These are phyloP conservation scores for Cyberlindnera japonica DNA, from an alignment of 805 yeast species.

Conservation along the genomic window DNA sequence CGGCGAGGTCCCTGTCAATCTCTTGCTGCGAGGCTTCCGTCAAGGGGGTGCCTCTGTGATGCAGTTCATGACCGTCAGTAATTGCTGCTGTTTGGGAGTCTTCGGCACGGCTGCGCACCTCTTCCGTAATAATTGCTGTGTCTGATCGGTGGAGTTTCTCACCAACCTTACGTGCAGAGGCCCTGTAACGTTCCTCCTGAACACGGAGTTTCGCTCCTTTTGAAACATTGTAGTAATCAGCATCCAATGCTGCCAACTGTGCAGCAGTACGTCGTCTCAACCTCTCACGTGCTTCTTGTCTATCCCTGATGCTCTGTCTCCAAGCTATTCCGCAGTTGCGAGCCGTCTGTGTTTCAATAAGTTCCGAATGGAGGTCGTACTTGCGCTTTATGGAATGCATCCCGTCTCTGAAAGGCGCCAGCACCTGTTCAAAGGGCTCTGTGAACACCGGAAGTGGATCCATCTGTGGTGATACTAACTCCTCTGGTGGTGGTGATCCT, in stretches of 20 bases:
- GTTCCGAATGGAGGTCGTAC: slow-evolving; percentile 18
- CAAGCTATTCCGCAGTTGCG: slow-evolving; percentile 20
- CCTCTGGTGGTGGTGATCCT: slow-evolving; percentile 17
- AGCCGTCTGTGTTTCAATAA: slow-evolving; percentile 20
- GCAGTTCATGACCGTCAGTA: slow-evolving; percentile 1
- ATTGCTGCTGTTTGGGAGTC: not conserved
- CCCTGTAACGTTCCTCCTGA: slow-evolving; percentile 16
- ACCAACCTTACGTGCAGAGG: slow-evolving; percentile 19
- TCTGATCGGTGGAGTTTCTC: slow-evolving; percentile 19
- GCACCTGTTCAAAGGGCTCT: slow-evolving; percentile 19
- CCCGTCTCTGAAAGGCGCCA: slow-evolving; percentile 15
- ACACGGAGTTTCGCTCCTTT: slow-evolving; percentile 8
- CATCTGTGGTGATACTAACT: slow-evolving; percentile 14
- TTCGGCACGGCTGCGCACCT: slow-evolving; percentile 8
- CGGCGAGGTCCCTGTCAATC: slow-evolving; percentile 16
- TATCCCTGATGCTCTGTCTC: slow-evolving; percentile 22
- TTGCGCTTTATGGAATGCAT: slow-evolving; percentile 15
- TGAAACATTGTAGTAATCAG: slow-evolving; percentile 18
- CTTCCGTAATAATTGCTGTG: slow-evolving; percentile 12
- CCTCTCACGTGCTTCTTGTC: slow-evolving; percentile 13
- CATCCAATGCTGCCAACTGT: slow-evolving; percentile 7
- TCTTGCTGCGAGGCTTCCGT: slow-evolving; percentile 15
- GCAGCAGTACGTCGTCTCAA: slow-evolving; percentile 4
- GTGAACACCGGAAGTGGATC: slow-evolving; percentile 21
- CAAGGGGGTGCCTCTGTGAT: slow-evolving; percentile 9